Evolutionary conservation across 2,329 filamentous ascomycete genomes (phyloP).

Genomic region (Penicillium sp.): DNA sequence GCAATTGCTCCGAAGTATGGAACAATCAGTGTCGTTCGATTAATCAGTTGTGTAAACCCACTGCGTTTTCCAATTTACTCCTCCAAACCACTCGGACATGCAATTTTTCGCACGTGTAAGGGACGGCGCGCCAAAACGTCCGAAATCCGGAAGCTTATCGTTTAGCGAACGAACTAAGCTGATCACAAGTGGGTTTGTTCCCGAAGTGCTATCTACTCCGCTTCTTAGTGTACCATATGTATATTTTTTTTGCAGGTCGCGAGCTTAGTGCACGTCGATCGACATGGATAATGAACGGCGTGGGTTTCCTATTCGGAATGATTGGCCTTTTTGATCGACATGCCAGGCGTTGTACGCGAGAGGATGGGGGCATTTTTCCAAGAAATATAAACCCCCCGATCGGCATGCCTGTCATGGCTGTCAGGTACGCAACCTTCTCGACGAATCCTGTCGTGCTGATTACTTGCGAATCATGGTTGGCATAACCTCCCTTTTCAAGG

Average conservation of each 20-base stretch:
- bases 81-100: background rate
- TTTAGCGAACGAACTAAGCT: slow-evolving; percentile 1
- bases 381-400: slow-evolving; percentile 3
- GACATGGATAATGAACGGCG: slow-evolving; percentile 9
- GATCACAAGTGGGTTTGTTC: background rate
- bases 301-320: slow-evolving; percentile 13
- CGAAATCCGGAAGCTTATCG: slow-evolving; percentile 13
- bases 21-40: no score
- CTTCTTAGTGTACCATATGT: background rate
- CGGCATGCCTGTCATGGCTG: background rate
- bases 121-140: background rate
- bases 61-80: background rate
- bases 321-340: slow-evolving; percentile 13
- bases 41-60: no score
- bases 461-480: slow-evolving; percentile 16
- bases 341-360: background rate
- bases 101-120: slow-evolving; percentile 11
- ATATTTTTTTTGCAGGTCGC: background rate
- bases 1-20: no score
- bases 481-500: slow-evolving; percentile 12
- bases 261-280: slow-evolving; percentile 4
- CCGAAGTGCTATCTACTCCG: background rate
- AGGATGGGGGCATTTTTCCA: background rate
- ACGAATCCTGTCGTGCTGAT: background rate
- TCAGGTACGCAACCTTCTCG: background rate